phyloP scores from a whole-genome alignment of 2,329 filamentous ascomycete genomes.

The Apiospora rasikravindrae region DNA sequence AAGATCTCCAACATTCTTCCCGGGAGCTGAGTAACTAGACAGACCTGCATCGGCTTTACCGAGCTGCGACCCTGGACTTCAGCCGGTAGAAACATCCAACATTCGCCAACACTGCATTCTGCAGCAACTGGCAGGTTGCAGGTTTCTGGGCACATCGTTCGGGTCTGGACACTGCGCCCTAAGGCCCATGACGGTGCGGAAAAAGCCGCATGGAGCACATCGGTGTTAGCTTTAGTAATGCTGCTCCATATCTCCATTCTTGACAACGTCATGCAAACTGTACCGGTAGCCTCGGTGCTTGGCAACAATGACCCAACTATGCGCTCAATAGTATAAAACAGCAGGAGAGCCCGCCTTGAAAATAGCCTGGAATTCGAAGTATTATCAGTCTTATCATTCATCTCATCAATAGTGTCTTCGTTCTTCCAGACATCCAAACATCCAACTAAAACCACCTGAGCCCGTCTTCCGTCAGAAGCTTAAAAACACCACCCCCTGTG shows the following conservation, averaged over 20 bases:
- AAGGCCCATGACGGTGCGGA: not conserved
- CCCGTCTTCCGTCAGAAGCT: not conserved
- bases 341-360: not conserved
- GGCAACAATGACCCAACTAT: slow-evolving; percentile 13
- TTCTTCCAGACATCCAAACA: not conserved
- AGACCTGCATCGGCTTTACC: not conserved
- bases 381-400: not conserved
- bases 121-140: not conserved
- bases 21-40: not conserved
- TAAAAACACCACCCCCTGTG: not conserved
- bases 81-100: not conserved
- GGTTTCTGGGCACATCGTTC: not conserved
- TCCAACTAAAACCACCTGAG: not conserved
- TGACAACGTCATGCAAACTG: slow-evolving; percentile 9
- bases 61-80: not conserved
- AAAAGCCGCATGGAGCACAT: slow-evolving; percentile 13
- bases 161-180: not conserved
- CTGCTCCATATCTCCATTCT: slow-evolving; percentile 7
- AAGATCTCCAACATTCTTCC: not conserved
- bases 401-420: not conserved
- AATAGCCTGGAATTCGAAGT: not conserved
- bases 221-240: slow-evolving; percentile 12
- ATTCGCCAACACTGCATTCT: not conserved
- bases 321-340: not conserved
- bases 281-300: slow-evolving; percentile 8